Percentiles rank a stretch among this genome's conserved stretches.
Conservation (phyloP, 768 basidiomycete species). For the Russula vinacea region DNA sequence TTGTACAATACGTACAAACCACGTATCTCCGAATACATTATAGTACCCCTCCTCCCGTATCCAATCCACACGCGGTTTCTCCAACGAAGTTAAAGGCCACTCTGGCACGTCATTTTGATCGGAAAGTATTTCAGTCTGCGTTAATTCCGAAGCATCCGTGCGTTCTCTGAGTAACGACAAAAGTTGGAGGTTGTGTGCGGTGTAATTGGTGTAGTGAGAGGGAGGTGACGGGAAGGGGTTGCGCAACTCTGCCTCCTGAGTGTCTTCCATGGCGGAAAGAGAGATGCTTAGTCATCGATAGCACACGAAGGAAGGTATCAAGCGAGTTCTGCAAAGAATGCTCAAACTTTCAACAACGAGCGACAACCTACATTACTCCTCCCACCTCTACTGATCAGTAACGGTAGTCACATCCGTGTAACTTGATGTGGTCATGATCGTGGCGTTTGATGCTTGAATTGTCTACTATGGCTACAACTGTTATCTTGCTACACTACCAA, state of each 20-base stretch:
- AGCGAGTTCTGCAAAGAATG: no score
- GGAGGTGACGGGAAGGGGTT: slow-evolving; percentile 91
- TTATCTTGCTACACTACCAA: no score
- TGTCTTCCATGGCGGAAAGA: slow-evolving; percentile 49
- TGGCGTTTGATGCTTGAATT: no score
- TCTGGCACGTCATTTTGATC: slow-evolving; percentile 76
- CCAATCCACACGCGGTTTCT: slow-evolving; percentile 89
- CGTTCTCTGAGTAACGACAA: slow-evolving; percentile 61
- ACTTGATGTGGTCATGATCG: no score
- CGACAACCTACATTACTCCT: no score
- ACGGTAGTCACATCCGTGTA: no score
- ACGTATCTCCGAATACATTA: slow-evolving; percentile 81
- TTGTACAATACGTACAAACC: slow-evolving; percentile 62
- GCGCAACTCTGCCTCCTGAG: slow-evolving; percentile 72
- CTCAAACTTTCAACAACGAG: no score
- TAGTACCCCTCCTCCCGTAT: slow-evolving; percentile 82
- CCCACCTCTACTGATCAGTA: no score
- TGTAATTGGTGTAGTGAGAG: slow-evolving; percentile 76
- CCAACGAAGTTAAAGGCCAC: slow-evolving; percentile 71
- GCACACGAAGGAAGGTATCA: no score
- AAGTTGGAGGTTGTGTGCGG: slow-evolving; percentile 66
- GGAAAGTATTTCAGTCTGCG: slow-evolving; percentile 60
- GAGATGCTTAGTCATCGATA: background rate
- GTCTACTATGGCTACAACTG: no score
- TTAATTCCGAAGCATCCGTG: slow-evolving; percentile 38